Base-by-base conservation (phyloP, 2,329 filamentous ascomycete genomes). In the Botrytis squamosa region DNA sequence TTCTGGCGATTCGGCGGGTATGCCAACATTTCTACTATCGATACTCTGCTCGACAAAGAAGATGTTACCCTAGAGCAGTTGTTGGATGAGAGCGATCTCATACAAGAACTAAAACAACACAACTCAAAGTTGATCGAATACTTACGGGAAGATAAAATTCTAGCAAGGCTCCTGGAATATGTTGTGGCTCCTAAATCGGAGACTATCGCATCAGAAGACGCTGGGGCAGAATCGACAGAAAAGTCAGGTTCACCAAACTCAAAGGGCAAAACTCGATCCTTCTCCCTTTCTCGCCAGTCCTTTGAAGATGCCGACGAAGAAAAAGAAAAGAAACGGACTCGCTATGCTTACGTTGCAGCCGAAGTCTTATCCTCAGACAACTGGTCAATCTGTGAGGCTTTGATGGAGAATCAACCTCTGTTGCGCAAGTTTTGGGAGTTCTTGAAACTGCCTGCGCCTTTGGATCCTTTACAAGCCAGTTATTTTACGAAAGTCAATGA, bases 1-100 rank as follows among this genome's bases (percentile, higher is more conserved):
- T 99, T 99, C 85, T 99, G 96, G 96, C 92, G 95, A 85, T 99
- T 98, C 88, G 95, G 96, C 88, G 94, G 94, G 82, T 98, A 98
- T 88, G 93, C 95, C 87, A 97, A 94, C 88, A 92, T 97, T 85
- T 98, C 95, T 80, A 92, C 95, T 82, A 94, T 99, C 84, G 96
- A 98, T 84, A 94, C 92, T 79, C 93, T 99, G 81, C 94, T 99
- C 83, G 96, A 99, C 83, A 97, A 97, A 84, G 91, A 89, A 79
- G 93, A 97, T 84, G 95, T 98, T 82, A 94, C 93, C 70, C 91
- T 98, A 77, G 96, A 99, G 84, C 95, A 98, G 82, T 88, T 99
- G 75, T 90, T 99, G 76, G 95, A 98, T 83, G 96, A 99, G 87
- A 92, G 93, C 81, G 96, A 99, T 82, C 86, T 98, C 80, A 96